Conservation (phyloP, 495 filamentous ascomycete species). For the Xeromyces bisporus region DNA sequence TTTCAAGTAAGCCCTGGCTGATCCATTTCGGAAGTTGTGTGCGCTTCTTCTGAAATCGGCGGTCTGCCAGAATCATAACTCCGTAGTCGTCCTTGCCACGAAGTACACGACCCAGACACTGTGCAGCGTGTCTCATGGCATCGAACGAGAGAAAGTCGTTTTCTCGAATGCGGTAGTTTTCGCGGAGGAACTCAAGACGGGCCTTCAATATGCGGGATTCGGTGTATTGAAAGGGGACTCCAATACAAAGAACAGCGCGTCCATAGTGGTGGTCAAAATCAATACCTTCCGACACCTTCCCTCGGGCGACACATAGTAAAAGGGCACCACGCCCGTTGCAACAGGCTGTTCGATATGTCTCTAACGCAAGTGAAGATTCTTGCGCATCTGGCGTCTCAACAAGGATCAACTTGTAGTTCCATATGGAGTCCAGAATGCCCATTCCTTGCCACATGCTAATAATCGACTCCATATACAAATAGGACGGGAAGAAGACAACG, state of each 20-base stretch:
- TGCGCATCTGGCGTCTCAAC: slow-evolving; percentile 96
- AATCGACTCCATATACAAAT: slow-evolving; percentile 98
- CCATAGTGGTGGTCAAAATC: slow-evolving; percentile 99
- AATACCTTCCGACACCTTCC: slow-evolving; percentile 94
- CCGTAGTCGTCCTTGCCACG: slow-evolving; percentile 98
- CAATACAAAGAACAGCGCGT: slow-evolving; percentile 89
- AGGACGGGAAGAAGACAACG: slow-evolving; percentile 97
- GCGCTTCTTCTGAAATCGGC: slow-evolving; percentile 78
- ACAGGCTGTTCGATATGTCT: slow-evolving; percentile 94
- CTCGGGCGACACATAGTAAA: slow-evolving; percentile 83
- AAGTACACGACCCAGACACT: slow-evolving; percentile 89
- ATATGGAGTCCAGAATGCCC: slow-evolving; percentile 92
- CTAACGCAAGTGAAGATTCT: slow-evolving; percentile 87
- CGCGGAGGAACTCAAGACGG: slow-evolving; percentile 83
- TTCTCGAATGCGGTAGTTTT: slow-evolving; percentile 92
- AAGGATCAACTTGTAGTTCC: slow-evolving; percentile 97
- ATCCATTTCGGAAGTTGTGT: slow-evolving; percentile 95
- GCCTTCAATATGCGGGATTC: slow-evolving; percentile 95
- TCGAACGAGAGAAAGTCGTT: slow-evolving; percentile 98
- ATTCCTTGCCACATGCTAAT: slow-evolving; percentile 99
- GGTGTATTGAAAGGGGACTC: slow-evolving; percentile 97
- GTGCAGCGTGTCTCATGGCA: slow-evolving; percentile 94
- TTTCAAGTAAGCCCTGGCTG: slow-evolving; percentile 66
- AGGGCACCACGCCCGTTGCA: slow-evolving; percentile 92
- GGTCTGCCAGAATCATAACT: slow-evolving; percentile 93